Evolutionary conservation across 306 rosid species (phyloP).

Genomic region (Prunus kanzakura): DNA sequence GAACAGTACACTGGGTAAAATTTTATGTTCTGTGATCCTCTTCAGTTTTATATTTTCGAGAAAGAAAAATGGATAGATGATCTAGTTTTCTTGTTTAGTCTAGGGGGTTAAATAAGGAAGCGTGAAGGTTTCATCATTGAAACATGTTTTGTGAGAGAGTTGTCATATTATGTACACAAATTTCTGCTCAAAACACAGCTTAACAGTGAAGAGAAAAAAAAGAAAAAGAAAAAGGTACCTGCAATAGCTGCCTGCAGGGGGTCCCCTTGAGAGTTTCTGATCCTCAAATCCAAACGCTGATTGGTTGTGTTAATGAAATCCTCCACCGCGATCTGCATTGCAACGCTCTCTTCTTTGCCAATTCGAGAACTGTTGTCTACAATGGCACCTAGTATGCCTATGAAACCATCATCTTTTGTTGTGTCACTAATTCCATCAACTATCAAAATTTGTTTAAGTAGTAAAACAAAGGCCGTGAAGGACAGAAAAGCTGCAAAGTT

Average conservation of each 20-base stretch:
- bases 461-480: not conserved
- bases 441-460: not conserved
- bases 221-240: not conserved
- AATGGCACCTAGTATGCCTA: conserved; percentile 3
- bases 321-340: conserved; percentile 2
- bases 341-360: conserved; percentile 15
- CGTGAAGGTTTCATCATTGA: too few species aligned
- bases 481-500: not conserved
- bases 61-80: not conserved
- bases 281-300: not conserved
- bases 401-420: not conserved
- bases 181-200: not conserved
- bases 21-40: not conserved
- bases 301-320: not conserved
- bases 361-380: not conserved
- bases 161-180: not conserved
- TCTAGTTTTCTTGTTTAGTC: too few species aligned
- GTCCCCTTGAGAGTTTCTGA: conserved; percentile 15
- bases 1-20: not conserved
- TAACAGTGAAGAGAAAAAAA: not conserved
- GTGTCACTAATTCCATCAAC: not conserved
- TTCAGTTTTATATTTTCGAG: not conserved
- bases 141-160: too few species aligned
- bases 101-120: too few species aligned
- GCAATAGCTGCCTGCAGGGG: not conserved